A percentile compares a stretch with the other conserved stretches of the same genome.
phyloP scores from a whole-genome alignment of 2,329 filamentous ascomycete species.

The Gliomastix tumulicola region DNA sequence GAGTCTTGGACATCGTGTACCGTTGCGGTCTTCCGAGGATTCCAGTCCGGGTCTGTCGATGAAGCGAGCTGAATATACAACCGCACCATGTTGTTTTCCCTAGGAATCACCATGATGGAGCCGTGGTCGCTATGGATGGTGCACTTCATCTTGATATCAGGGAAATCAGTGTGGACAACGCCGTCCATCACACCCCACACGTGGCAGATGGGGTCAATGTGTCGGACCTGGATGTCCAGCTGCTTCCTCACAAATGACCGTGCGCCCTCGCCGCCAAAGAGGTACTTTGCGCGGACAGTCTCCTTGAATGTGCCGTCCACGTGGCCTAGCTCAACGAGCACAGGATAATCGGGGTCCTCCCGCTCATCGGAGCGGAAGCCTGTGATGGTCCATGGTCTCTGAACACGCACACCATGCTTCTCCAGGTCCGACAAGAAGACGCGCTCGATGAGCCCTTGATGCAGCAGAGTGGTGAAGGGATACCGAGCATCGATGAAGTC shows the following conservation, averaged over 20 bases:
- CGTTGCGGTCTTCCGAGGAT: slow-evolving; percentile 46
- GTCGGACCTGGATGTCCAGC: slow-evolving; percentile 47
- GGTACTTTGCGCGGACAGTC: slow-evolving; percentile 39
- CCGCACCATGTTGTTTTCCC: slow-evolving; percentile 56
- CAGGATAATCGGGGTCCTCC: slow-evolving; percentile 54
- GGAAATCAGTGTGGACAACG: slow-evolving; percentile 42
- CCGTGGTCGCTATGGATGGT: slow-evolving; percentile 52
- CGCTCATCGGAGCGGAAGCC: slow-evolving; percentile 47
- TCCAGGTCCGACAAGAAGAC: slow-evolving; percentile 63
- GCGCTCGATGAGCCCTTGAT: slow-evolving; percentile 64
- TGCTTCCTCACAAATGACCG: slow-evolving; percentile 57
- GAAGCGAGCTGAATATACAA: slow-evolving; percentile 57
- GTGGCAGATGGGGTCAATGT: slow-evolving; percentile 47
- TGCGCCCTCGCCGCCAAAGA: slow-evolving; percentile 63
- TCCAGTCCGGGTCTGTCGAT: slow-evolving; percentile 34
- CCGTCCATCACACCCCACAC: slow-evolving; percentile 44
- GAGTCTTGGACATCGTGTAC: slow-evolving; percentile 55
- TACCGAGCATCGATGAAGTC: background rate
- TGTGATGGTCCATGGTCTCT: slow-evolving; percentile 60
- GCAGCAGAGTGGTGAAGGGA: too few relatives aligned
- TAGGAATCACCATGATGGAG: slow-evolving; percentile 57
- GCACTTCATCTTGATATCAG: slow-evolving; percentile 51
- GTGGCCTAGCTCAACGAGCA: slow-evolving; percentile 71
- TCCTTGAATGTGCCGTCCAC: slow-evolving; percentile 63
- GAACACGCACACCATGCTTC: slow-evolving; percentile 51